Evolutionary conservation across 345 rosid genomes (phyloP).

Genomic region (Cardiospermum halicacabum): DNA sequence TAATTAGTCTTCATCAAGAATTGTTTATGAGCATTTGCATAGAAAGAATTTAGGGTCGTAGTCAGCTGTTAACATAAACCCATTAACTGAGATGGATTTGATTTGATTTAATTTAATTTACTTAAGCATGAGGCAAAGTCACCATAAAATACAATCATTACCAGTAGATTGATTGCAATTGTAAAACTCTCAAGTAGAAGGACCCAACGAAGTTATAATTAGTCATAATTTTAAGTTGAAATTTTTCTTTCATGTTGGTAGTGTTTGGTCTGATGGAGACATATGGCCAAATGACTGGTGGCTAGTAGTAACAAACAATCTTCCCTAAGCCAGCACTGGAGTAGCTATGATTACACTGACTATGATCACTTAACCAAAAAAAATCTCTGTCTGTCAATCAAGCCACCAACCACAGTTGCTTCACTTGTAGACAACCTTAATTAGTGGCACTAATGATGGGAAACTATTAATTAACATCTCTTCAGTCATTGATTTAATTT

Average conservation of each 20-base stretch:
- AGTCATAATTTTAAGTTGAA: conserved; percentile 8
- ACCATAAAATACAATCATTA: no score
- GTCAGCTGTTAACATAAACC: conserved; percentile 19
- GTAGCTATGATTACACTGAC: conserved; percentile 18
- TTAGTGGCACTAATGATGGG: background rate
- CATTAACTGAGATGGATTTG: conserved; percentile 16
- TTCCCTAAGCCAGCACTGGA: conserved; percentile 8
- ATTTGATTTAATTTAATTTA: no score
- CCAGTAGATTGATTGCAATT: no score
- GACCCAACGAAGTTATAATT: background rate
- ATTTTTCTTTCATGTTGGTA: conserved; percentile 26
- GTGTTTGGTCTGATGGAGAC: conserved; percentile 38
- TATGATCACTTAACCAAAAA: conserved; percentile 17
- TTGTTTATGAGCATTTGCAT: no score
- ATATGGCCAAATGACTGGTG: conserved; percentile 29
- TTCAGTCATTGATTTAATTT: background rate
- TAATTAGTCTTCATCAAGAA: no score
- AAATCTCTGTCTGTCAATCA: background rate
- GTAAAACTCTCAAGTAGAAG: no score
- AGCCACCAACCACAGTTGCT: conserved; percentile 5
- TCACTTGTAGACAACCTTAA: background rate
- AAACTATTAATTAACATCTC: background rate
- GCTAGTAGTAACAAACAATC: conserved; percentile 24
- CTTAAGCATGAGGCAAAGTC: no score
- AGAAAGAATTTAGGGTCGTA: conserved; percentile 24